Evolutionary conservation across 352 stramenopile genomes (phyloP), one percentile per base, ranked within the genome.

Genomic region (Blastocystis sp.): DNA sequence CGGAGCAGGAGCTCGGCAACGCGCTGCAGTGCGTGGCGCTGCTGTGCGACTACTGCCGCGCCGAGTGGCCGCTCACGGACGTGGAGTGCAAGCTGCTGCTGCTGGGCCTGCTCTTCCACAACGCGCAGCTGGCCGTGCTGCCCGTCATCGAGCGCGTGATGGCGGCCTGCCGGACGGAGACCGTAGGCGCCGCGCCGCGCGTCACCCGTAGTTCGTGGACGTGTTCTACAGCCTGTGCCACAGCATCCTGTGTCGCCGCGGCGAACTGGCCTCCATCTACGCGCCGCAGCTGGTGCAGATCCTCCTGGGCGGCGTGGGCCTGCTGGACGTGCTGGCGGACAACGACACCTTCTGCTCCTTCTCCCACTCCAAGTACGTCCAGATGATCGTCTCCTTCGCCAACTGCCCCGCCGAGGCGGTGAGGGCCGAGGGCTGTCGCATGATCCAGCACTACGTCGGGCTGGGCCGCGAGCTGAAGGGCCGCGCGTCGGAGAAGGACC

Each of bases 101-200:
- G n/a, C 23, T 76, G 21, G 40, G 40, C 19, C 66, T 76, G 5
- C 10, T 76, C 66, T 76, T n/a, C 21, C 66, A 76, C 28, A 59
- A 76, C 48, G 10, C 34, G 2, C 9, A 56, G 28, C 2, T 23
- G 14, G 38, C 7, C 19, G 53, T 76, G 66, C 28, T 38, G n/a
- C 10, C 2, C 11, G 19, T 14, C 3, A 34, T 76, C 34, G 21
- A 56, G 9, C 48, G 4, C 23, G 5, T 76, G 19, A 14, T 23
- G 38, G 28, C 4, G 1, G 11, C 23, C 7, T 59, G 66, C 38
- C 4, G 1, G n/a, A 52, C 28, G n/a, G 21, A 56, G 66, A 56
- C 10, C 21, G 66, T 76, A 76, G 38, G 14, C 28, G 41, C 48
- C 40, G 48, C 23, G 41, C 2, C 3, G 14, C 38, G 7, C 9